Conservation (phyloP, 352 stramenopile species). For the Phytophthora cactorum region DNA sequence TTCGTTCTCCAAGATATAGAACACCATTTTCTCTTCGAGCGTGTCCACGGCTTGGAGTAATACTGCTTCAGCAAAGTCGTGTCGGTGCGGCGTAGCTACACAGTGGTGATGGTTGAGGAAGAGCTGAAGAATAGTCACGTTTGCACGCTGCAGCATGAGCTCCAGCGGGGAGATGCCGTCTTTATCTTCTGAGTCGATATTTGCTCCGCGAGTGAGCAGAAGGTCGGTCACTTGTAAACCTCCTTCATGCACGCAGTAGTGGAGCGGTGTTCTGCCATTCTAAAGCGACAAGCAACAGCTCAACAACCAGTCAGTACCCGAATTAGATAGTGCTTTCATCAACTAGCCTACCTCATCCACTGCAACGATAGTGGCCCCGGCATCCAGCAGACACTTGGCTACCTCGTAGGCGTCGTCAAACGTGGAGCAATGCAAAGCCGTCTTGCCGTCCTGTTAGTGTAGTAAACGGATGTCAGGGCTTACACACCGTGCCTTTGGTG, state of each 20-base stretch:
- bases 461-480: neutral
- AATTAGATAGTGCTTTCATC: neutral
- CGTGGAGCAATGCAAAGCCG: slow-evolving; percentile 29
- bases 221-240: slow-evolving; percentile 33
- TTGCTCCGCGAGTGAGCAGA: slow-evolving; percentile 21
- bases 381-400: slow-evolving; percentile 33
- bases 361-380: slow-evolving; percentile 10
- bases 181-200: slow-evolving; percentile 25
- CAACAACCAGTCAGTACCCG: neutral
- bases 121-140: slow-evolving; percentile 32
- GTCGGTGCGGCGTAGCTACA: slow-evolving; percentile 19
- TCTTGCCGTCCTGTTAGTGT: slow-evolving; percentile 31
- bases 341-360: slow-evolving; percentile 22
- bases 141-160: slow-evolving; percentile 8
- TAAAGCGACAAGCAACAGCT: slow-evolving; percentile 7
- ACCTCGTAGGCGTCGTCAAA: slow-evolving; percentile 31
- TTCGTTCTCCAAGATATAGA: slow-evolving; percentile 32
- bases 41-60: slow-evolving; percentile 21
- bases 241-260: slow-evolving; percentile 35
- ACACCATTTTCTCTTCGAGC: slow-evolving; percentile 5
- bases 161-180: slow-evolving; percentile 17
- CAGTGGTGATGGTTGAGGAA: slow-evolving; percentile 40
- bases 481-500: no score
- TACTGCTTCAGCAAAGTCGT: slow-evolving; percentile 20
- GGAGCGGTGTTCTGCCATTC: slow-evolving; percentile 33